Percentiles rank a stretch among this genome's conserved stretches.
These are phyloP conservation scores for Agarophyton chilense DNA, from an alignment of 23 red algal genomes.

Conservation along the genomic window DNA sequence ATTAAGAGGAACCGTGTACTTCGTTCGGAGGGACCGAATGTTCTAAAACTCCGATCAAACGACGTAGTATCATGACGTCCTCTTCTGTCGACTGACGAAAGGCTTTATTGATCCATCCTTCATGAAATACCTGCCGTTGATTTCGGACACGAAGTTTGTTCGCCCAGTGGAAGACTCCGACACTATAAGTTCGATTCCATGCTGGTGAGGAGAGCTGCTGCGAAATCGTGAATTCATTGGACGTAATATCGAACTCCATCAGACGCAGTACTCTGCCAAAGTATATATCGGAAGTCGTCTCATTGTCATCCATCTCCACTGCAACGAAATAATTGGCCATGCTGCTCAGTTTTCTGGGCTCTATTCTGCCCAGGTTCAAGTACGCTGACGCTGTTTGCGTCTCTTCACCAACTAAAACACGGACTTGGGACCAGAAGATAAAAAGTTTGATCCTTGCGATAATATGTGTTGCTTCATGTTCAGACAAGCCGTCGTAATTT, in stretches of 20 bases:
- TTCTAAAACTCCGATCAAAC: neutral
- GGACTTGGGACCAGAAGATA: neutral
- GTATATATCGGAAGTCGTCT: neutral
- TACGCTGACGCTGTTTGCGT: neutral
- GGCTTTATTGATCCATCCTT: neutral
- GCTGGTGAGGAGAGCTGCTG: neutral
- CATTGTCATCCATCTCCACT: conserved; percentile 4
- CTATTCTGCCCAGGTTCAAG: neutral
- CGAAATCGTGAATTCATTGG: neutral
- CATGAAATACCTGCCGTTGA: neutral
- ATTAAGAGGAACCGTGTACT: no score
- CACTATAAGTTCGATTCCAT: neutral
- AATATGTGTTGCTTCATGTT: neutral
- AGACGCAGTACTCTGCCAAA: neutral
- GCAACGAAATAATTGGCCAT: neutral
- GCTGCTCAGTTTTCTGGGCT: neutral
- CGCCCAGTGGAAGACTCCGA: neutral
- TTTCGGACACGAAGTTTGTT: neutral
- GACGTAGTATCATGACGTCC: neutral
- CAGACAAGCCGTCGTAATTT: neutral
- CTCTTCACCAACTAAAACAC: no score
- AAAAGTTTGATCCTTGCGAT: neutral
- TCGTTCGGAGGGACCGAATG: no score
- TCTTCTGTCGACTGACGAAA: neutral
- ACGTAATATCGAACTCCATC: neutral